Evolutionary conservation across 2,329 filamentous ascomycete species (phyloP).

Genomic region (Fusarium denticulatum): DNA sequence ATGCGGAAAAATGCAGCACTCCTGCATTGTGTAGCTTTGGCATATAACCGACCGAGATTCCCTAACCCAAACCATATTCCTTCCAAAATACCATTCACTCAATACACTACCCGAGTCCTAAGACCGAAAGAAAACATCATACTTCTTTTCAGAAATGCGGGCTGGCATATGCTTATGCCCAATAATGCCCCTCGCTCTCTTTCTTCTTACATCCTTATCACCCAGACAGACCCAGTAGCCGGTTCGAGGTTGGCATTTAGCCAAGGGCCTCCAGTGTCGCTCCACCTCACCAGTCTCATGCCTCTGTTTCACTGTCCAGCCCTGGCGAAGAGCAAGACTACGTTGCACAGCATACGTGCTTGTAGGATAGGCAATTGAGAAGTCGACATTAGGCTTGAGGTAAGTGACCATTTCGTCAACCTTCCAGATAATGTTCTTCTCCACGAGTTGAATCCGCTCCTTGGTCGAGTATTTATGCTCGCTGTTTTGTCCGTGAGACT

Average conservation of each 20-base stretch:
- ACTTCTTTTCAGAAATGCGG: background rate
- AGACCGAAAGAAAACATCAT: conserved; percentile 4
- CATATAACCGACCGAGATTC: background rate
- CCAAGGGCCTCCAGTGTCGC: conserved; percentile 36
- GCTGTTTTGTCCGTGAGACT: background rate
- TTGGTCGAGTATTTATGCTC: background rate
- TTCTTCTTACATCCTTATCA: conserved; percentile 11
- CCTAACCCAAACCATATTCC: background rate
- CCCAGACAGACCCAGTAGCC: conserved; percentile 45
- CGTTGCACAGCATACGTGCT: conserved; percentile 31
- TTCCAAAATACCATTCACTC: background rate
- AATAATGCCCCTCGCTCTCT: background rate
- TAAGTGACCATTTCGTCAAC: conserved; percentile 33
- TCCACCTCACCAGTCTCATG: conserved; percentile 24
- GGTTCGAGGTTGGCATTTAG: background rate
- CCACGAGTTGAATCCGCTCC: background rate
- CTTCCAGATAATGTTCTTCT: conserved; percentile 4
- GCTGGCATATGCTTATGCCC: background rate
- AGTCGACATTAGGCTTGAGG: conserved; percentile 29
- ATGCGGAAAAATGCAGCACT: background rate
- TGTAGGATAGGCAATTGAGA: conserved; percentile 38
- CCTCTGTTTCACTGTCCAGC: conserved; percentile 25
- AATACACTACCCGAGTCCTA: background rate
- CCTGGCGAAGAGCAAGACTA: conserved; percentile 12
- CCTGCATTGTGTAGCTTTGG: background rate